Conservation (phyloP, 306 rosid species). For the Quercus alba region DNA sequence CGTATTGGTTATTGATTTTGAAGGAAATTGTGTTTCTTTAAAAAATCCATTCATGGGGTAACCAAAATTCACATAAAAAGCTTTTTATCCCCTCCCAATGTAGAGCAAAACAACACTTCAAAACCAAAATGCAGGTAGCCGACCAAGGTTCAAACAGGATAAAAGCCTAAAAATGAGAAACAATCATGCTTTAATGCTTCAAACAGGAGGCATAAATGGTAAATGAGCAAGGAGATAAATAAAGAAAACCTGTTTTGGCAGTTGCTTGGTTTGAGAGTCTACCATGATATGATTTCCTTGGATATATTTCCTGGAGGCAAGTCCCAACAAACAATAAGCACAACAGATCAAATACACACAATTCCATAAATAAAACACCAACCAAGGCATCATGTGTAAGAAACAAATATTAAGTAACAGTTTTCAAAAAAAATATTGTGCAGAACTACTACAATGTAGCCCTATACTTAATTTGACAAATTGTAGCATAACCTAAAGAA, state of each 20-base stretch:
- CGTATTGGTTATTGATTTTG: background rate
- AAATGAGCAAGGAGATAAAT: background rate
- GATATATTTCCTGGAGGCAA: constrained; percentile 26
- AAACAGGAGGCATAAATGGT: background rate
- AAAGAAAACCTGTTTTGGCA: constrained; percentile 44
- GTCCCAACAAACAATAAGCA: constrained; percentile 2
- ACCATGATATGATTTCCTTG: constrained; percentile 15
- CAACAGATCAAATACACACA: background rate
- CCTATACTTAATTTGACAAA: background rate
- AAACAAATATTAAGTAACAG: background rate
- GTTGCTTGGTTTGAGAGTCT: constrained; percentile 29
- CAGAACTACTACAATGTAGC: background rate
- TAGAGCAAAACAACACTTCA: background rate
- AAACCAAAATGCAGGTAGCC: background rate
- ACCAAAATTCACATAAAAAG: background rate
- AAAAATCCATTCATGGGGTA: no score
- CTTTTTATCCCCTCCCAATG: background rate
- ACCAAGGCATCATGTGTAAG: background rate
- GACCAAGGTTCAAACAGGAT: background rate
- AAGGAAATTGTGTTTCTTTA: background rate
- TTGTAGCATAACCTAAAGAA: background rate
- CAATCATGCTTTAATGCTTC: background rate
- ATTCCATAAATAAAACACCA: background rate
- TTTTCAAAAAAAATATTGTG: background rate
- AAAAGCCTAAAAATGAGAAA: background rate